These are phyloP conservation scores for Pachysolen tannophilus DNA, from an alignment of 805 yeast genomes.

Conservation along the genomic window DNA sequence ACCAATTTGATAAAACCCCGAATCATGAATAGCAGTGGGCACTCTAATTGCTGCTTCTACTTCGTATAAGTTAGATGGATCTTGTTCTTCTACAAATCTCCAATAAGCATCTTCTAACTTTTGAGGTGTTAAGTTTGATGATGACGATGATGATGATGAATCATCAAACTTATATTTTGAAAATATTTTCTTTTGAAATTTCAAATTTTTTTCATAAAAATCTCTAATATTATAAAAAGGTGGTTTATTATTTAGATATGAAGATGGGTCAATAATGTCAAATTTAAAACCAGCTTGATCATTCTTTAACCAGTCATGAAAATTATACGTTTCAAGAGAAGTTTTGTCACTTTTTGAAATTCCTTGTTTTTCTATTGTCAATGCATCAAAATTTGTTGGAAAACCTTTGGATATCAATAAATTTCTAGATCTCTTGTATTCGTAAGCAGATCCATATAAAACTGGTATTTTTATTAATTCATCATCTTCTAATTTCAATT, in stretches of 20 bases:
- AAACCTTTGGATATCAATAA: constrained; percentile 43
- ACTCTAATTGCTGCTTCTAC: constrained; percentile 27
- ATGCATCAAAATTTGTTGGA: constrained; percentile 37
- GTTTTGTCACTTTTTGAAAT: constrained; percentile 27
- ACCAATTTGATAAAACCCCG: too few relatives aligned
- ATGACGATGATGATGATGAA: too few relatives aligned
- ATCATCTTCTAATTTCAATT: constrained; percentile 1
- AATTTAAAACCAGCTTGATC: too few relatives aligned
- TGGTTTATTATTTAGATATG: too few relatives aligned
- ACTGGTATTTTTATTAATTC: constrained; percentile 21
- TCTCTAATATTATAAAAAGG: constrained; percentile 49
- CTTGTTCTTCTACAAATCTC: constrained; percentile 27
- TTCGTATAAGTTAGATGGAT: constrained; percentile 21
- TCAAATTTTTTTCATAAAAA: constrained; percentile 47
- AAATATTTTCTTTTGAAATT: constrained; percentile 26
- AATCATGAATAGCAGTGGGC: constrained; percentile 30
- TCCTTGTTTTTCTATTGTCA: constrained; percentile 34
- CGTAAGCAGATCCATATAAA: constrained; percentile 36
- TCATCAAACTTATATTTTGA: too few relatives aligned
- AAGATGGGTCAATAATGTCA: too few relatives aligned
- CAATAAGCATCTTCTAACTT: constrained; percentile 36
- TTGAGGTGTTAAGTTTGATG: constrained; percentile 12
- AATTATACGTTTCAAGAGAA: too few relatives aligned
- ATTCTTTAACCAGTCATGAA: too few relatives aligned
- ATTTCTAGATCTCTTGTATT: constrained; percentile 38